Evolutionary conservation across 306 rosid species (phyloP).

Genomic region (Cicer bijugum): DNA sequence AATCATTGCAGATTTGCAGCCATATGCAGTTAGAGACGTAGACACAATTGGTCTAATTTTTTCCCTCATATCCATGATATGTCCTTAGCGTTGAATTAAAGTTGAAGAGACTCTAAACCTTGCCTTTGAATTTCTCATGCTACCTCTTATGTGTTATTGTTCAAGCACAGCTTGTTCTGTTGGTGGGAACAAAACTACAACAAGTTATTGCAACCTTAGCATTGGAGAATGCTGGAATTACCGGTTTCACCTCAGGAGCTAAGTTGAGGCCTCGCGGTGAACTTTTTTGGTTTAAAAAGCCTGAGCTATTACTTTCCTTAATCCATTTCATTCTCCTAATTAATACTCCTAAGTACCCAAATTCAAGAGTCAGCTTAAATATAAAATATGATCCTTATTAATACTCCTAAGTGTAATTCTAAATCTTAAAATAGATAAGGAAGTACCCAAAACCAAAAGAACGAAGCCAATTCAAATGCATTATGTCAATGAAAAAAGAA

Average conservation of each 20-base stretch:
- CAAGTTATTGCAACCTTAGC: conserved; percentile 92
- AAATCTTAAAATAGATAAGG: conserved; percentile 42
- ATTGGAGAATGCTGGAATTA: conserved; percentile 79
- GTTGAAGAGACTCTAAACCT: conserved; percentile 8
- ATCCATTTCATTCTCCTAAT: conserved; percentile 95
- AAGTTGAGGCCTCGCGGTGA: conserved; percentile 92
- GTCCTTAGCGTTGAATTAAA: neutral
- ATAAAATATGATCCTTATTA: neutral
- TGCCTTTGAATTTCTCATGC: conserved; percentile 32
- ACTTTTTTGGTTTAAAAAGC: conserved; percentile 98
- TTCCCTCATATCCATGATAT: neutral
- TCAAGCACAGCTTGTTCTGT: conserved; percentile 76
- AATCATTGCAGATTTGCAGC: too few species aligned
- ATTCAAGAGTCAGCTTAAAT: conserved; percentile 23
- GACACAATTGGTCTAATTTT: neutral
- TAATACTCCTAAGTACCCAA: too few species aligned
- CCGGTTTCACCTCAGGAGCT: conserved; percentile 57
- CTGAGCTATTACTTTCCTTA: conserved; percentile 83
- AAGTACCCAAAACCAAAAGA: conserved; percentile 99
- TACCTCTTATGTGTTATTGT: conserved; percentile 42
- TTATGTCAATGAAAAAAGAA: conserved; percentile 61
- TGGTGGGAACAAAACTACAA: conserved; percentile 93
- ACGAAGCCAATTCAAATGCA: conserved; percentile 95
- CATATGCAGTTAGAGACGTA: too few species aligned
- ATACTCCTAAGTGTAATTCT: conserved; percentile 31